A percentile compares a stretch with the other conserved stretches of the same genome.
Evolutionary conservation across 805 yeast genomes (phyloP).

Genomic region (Cyberlindnera euphorbiiphila): DNA sequence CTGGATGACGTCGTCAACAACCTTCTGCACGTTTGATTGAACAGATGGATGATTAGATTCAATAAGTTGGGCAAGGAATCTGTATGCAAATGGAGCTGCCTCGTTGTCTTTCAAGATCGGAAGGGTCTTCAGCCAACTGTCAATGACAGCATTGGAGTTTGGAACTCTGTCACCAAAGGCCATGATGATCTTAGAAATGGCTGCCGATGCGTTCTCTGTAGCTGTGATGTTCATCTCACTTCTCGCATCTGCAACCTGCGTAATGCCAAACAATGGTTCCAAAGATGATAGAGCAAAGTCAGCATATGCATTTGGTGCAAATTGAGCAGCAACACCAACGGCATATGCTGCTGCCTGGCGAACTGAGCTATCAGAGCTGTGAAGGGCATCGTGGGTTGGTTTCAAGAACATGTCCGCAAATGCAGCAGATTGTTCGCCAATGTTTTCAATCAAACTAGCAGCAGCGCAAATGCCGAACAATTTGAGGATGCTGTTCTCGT

Average conservation of each 20-base stretch:
- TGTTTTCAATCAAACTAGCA: constrained; percentile 75
- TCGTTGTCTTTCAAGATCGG: constrained; percentile 84
- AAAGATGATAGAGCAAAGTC: constrained; percentile 67
- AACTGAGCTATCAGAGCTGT: constrained; percentile 62
- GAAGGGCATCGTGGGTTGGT: constrained; percentile 62
- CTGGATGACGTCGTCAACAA: constrained; percentile 66
- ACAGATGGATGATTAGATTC: constrained; percentile 62
- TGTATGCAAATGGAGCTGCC: constrained; percentile 82
- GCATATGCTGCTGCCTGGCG: constrained; percentile 87
- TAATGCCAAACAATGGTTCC: constrained; percentile 69
- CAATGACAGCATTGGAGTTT: constrained; percentile 56
- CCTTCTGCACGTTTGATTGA: constrained; percentile 48
- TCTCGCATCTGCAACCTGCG: constrained; percentile 74
- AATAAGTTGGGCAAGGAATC: constrained; percentile 68
- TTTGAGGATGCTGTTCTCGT: constrained; percentile 63
- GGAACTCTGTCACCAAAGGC: constrained; percentile 57
- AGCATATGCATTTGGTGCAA: constrained; percentile 61
- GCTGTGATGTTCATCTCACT: constrained; percentile 82
- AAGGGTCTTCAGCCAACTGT: constrained; percentile 75
- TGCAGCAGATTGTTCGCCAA: constrained; percentile 63
- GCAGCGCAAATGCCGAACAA: constrained; percentile 77
- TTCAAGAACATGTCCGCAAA: constrained; percentile 63
- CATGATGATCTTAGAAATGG: constrained; percentile 81
- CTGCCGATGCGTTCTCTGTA: constrained; percentile 78
- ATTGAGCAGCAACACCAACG: constrained; percentile 82